Conservation (phyloP, 164 flowering plant species). For the Brasenia schreberi region DNA sequence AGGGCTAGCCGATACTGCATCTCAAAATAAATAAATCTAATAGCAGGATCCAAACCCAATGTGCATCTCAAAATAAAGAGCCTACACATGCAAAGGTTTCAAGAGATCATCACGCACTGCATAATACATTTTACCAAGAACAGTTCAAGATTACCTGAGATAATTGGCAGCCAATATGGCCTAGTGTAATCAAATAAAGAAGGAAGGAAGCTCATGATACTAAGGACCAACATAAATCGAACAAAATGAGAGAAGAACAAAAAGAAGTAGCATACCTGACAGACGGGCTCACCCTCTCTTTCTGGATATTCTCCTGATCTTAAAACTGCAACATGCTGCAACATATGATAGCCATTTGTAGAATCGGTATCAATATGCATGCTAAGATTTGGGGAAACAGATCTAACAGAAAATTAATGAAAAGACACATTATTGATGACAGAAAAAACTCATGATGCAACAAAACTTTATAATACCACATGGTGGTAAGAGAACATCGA, state of each 20-base stretch:
- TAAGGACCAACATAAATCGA: not conserved
- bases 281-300: conserved; percentile 71
- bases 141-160: too few relatives aligned
- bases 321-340: conserved; percentile 40
- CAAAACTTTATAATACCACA: too few relatives aligned
- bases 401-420: not conserved
- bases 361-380: not conserved
- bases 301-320: conserved; percentile 68
- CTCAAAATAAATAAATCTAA: too few relatives aligned
- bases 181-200: too few relatives aligned
- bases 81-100: not conserved
- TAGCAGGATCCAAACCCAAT: not conserved
- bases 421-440: too few relatives aligned
- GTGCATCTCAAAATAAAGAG: not conserved
- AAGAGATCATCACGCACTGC: not conserved
- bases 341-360: not conserved
- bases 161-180: too few relatives aligned
- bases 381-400: not conserved
- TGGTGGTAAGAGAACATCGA: too few relatives aligned
- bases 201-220: too few relatives aligned
- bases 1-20: too few relatives aligned
- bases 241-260: not conserved
- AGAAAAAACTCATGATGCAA: too few relatives aligned
- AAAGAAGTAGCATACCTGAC: conserved; percentile 44
- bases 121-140: not conserved